Evolutionary conservation across 768 basidiomycete genomes (phyloP).

Genomic region (Calocera viscosa): DNA sequence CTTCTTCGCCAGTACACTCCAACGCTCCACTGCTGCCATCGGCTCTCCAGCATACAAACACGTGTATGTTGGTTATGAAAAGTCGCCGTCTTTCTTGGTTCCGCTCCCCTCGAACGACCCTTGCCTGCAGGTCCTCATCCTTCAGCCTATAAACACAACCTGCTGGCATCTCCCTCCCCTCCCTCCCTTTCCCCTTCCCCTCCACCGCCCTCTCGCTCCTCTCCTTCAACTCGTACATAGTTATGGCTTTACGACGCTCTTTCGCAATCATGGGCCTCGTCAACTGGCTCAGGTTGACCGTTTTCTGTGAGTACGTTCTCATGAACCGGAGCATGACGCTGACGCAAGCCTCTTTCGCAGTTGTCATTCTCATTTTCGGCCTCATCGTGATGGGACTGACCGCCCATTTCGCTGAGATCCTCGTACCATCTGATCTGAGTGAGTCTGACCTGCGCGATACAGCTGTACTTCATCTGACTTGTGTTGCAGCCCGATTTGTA

Average conservation of each 20-base stretch:
- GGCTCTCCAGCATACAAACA: not conserved
- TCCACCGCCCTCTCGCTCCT: not conserved
- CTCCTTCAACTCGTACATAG: conserved; percentile 4
- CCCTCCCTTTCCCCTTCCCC: not conserved
- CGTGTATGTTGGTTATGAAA: conserved; percentile 8
- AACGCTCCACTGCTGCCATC: not conserved
- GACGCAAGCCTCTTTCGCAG: not conserved
- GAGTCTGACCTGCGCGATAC: not conserved
- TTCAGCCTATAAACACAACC: not conserved
- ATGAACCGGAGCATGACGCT: not conserved
- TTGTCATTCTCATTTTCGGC: conserved; percentile 6
- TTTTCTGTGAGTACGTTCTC: not conserved
- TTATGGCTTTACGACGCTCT: conserved; percentile 6
- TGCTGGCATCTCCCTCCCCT: not conserved
- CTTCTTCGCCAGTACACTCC: too few relatives aligned
- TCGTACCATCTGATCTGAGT: conserved; percentile 4
- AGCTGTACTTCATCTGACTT: not conserved
- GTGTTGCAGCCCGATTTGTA: not conserved
- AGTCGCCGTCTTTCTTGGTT: not conserved
- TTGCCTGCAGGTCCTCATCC: not conserved
- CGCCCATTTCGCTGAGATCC: conserved; percentile 4
- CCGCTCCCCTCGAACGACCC: not conserved
- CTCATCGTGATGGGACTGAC: conserved; percentile 2
- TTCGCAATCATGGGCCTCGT: not conserved
- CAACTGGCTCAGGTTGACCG: not conserved